Evolutionary conservation across 2,329 filamentous ascomycete genomes (phyloP).

Genomic region (Clarireedia homoeocarpa): DNA sequence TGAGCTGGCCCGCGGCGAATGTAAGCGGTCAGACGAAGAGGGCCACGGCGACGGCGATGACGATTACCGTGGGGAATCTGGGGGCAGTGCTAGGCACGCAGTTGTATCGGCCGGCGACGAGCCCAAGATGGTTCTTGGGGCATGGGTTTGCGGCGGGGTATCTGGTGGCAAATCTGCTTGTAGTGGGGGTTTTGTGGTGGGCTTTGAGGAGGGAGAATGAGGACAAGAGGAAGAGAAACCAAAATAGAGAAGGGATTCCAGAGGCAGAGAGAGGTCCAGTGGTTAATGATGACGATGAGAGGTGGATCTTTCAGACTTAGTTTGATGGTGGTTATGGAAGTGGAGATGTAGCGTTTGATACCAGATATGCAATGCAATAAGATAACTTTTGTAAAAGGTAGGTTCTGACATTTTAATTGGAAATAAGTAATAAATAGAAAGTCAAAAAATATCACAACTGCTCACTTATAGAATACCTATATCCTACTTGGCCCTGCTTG

Average conservation of each 20-base stretch:
- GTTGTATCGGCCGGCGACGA: constrained; percentile 53
- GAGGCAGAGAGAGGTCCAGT: constrained; percentile 40
- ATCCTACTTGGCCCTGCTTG: too few species aligned
- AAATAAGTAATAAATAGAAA: too few species aligned
- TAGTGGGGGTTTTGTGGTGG: constrained; percentile 45
- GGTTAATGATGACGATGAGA: constrained; percentile 51
- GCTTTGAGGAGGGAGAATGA: constrained; percentile 51
- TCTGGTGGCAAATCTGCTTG: constrained; percentile 47
- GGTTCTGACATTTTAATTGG: background rate
- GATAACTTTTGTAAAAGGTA: background rate
- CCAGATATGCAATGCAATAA: too few species aligned
- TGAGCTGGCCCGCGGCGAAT: constrained; percentile 66
- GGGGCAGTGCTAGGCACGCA: constrained; percentile 64
- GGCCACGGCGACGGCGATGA: constrained; percentile 60
- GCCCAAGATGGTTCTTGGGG: constrained; percentile 56
- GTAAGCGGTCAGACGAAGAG: constrained; percentile 64
- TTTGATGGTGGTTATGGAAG: background rate
- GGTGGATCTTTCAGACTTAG: constrained; percentile 54
- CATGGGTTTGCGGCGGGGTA: constrained; percentile 61
- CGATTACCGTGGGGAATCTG: constrained; percentile 63
- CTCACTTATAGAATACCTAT: too few species aligned
- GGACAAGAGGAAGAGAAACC: constrained; percentile 32
- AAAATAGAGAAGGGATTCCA: too few species aligned
- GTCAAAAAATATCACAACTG: too few species aligned
- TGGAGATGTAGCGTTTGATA: background rate